Evolutionary conservation across 148 eudicot genomes (phyloP), one percentile per base, ranked within the genome.

Genomic region (Diospyros lotus): DNA sequence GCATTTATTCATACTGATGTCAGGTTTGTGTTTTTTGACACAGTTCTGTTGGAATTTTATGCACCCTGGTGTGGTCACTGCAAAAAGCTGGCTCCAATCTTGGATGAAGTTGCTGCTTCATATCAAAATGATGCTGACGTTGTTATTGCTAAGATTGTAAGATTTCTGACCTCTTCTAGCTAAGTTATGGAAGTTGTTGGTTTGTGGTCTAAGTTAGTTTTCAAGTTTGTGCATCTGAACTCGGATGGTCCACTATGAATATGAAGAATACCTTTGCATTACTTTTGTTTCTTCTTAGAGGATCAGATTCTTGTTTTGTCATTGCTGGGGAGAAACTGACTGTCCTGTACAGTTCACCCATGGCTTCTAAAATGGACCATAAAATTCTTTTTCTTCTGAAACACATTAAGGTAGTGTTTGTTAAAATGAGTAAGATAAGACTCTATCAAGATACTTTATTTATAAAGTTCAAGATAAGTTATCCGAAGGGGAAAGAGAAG

Each of bases 61-160:
- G 94, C 94, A 44, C 94, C 94, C 43, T 90, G 94, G 94, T 90
- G 91, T 66, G 94, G 88, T 76, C 90, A 88, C 80, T 90, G 94
- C 84, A 86, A 88, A 72, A 86, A 80, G 73, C 83, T 90, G 82
- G 87, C 91, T 41, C 94, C 94, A 59, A 82, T 86, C 71, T 81
- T 90, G 82, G 94, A 90, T 73, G 91, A 88, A 85, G 91, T 90
- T 68, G 94, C 91, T 63, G 66, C 56, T 63, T 81, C 94, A 42
- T 83, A 86, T 58, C 70, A 78, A 68, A 80, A 58, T 70, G 87
- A 88, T 77, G 68, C 64, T 40, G 90, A 81, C 62, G 82, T 90
- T 77, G 66, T 86, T 45, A 88, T 90, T 76, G 94, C 94, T n/a
- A 90, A 90, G 80, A 73, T 88, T 72, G 94, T 90, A 85, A 90